These are phyloP conservation scores for Nannochloropsis salina DNA, from an alignment of 108 stramenopile species.

Conservation along the genomic window DNA sequence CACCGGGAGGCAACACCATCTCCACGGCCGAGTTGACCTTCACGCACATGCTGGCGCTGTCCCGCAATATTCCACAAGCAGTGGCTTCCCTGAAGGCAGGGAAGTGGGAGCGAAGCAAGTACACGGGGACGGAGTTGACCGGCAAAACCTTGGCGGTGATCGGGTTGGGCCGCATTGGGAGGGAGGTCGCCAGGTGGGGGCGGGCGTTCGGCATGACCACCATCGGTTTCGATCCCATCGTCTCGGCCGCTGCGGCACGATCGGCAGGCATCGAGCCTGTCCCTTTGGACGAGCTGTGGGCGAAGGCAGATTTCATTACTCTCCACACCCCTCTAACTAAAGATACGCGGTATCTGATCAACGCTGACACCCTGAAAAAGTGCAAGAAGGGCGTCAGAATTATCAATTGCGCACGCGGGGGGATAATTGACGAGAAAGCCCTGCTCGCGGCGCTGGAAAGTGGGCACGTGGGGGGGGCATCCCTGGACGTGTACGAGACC, in stretches of 20 bases:
- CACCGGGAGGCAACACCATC: conserved; percentile 56
- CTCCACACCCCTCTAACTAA: conserved; percentile 57
- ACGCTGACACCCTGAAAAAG: conserved; percentile 42
- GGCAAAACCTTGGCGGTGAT: conserved; percentile 47
- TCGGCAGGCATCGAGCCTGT: conserved; percentile 55
- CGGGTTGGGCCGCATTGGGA: conserved; percentile 55
- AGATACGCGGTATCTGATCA: conserved; percentile 52
- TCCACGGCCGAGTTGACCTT: conserved; percentile 55
- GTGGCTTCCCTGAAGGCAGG: conserved; percentile 52
- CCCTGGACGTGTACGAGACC: conserved; percentile 50
- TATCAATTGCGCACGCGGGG: conserved; percentile 54
- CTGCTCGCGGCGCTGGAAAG: conserved; percentile 50
- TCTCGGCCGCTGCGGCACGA: conserved; percentile 46
- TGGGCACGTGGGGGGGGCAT: conserved; percentile 53
- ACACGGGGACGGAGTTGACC: conserved; percentile 53
- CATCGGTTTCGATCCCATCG: conserved; percentile 56
- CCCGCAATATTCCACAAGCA: conserved; percentile 53
- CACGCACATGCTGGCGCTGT: conserved; percentile 51
- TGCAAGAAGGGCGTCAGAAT: conserved; percentile 55
- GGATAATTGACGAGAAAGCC: conserved; percentile 49
- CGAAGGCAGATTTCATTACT: conserved; percentile 55
- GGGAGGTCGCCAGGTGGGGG: conserved; percentile 56
- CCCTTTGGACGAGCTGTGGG: conserved; percentile 47
- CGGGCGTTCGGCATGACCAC: conserved; percentile 53
- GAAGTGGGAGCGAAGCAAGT: conserved; percentile 51